Evolutionary conservation across 805 yeast species (phyloP), one percentile per base, ranked within the genome.

Genomic region (Kuraishia floccosa): DNA sequence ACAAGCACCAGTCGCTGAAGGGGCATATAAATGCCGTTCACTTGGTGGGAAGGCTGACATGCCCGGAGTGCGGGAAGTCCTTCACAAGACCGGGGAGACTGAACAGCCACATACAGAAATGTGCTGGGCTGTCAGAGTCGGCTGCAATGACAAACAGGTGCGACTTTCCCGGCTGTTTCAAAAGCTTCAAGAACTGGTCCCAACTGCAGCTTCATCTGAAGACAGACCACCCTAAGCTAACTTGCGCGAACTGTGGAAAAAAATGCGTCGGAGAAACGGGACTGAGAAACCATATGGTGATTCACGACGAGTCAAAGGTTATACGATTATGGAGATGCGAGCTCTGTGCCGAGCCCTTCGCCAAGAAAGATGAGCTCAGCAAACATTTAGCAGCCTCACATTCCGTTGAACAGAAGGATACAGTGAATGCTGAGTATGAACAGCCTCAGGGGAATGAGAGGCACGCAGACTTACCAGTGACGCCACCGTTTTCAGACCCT

Each of bases 261-360:
- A 72, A 67, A 6, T 79, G 86, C 57, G 77, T 79, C 8, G 94
- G 93, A 18, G 71, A 67, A 28, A 60, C 63, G 17, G 91, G 86
- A 38, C 52, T 85, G 30, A 54, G 64, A 12, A 72, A 77, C 59
- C 96, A 87, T 48, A 73, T 80, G 85, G 52, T 63, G 27, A 57
- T 74, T 14, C 95, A 86, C 50, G 75, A 76, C 40, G 72, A 65
- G 4, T 43, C 46, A 3, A 58, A 60, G 12, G 64, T 60, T 9
- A 54, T 64, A n/a, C 72, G 65, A 38, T 53, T 72, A 24, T 82
- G 93, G 89, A 67, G 66, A 34, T 84, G 94, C 53, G 48, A 52
- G 2, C 57, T 58, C 31, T 78, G 87, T 50, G 48, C 33, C 5
- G 47, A 51, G 12, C 56, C 63, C 19, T 79, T 72, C 42, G 62